Conservation (phyloP, 352 stramenopile species). For the Phytophthora rubi region DNA sequence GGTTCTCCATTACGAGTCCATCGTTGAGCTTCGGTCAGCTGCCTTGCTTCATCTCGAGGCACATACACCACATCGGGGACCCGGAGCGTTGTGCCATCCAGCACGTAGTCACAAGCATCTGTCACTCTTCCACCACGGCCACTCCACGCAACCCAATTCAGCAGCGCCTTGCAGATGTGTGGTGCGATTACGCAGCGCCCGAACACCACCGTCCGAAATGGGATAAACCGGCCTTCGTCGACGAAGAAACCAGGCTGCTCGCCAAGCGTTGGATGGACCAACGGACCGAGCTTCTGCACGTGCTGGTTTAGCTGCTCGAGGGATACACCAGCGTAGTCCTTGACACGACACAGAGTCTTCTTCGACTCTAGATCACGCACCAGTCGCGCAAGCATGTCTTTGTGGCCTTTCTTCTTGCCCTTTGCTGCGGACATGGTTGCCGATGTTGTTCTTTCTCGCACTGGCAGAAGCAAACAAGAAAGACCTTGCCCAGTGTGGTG, state of each 20-base stretch:
- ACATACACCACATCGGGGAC: slow-evolving; percentile 8
- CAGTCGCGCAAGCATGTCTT: slow-evolving; percentile 32
- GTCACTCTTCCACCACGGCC: slow-evolving; percentile 25
- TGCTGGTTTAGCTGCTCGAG: slow-evolving; percentile 35
- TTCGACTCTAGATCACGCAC: slow-evolving; percentile 34
- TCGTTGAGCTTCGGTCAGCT: slow-evolving; percentile 13
- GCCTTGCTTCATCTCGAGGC: slow-evolving; percentile 12
- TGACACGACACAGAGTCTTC: slow-evolving; percentile 31
- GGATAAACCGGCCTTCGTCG: slow-evolving; percentile 36
- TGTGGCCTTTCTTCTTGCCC: slow-evolving; percentile 24
- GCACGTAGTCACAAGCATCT: slow-evolving; percentile 16
- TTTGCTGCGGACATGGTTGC: slow-evolving; percentile 10
- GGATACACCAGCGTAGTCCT: slow-evolving; percentile 33
- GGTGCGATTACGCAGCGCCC: slow-evolving; percentile 18
- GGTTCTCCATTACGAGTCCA: slow-evolving; percentile 29
- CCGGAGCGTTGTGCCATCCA: slow-evolving; percentile 14
- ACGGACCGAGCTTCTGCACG: slow-evolving; percentile 27
- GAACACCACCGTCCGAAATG: slow-evolving; percentile 26
- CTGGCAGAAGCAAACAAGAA: slow-evolving; percentile 11
- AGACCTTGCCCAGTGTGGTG: slow-evolving; percentile 12
- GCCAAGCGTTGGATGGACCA: slow-evolving; percentile 30
- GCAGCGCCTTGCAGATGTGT: slow-evolving; percentile 3
- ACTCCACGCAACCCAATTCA: slow-evolving; percentile 17
- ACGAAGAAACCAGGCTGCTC: slow-evolving; percentile 33
- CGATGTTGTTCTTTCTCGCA: slow-evolving; percentile 14